Percentiles rank a stretch among this genome's conserved stretches.
phyloP scores from a whole-genome alignment of 1,139 yeast genomes.

The Blastobotrys serpentis region DNA sequence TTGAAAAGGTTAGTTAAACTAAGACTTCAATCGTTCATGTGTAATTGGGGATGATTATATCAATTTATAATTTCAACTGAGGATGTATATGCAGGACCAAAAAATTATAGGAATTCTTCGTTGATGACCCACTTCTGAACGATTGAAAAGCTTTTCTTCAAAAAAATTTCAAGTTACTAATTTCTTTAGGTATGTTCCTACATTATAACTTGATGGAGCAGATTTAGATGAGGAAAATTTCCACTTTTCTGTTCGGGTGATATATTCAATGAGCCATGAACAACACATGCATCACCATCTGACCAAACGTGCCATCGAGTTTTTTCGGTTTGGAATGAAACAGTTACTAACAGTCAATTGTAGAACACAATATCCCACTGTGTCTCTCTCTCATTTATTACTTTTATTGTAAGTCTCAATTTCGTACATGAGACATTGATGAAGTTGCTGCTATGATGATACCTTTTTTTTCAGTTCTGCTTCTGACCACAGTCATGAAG shows the following conservation, averaged over 20 bases:
- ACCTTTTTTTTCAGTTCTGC: slow-evolving; percentile 77
- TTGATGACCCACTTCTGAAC: slow-evolving; percentile 48
- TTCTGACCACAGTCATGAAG: slow-evolving; percentile 78
- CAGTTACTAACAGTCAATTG: slow-evolving; percentile 6
- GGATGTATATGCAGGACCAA: slow-evolving; percentile 70
- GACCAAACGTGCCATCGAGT: slow-evolving; percentile 38
- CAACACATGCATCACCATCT: slow-evolving; percentile 92
- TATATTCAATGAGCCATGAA: slow-evolving; percentile 51
- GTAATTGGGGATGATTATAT: slow-evolving; percentile 35
- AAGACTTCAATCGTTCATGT: background rate
- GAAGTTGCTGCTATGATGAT: slow-evolving; percentile 53
- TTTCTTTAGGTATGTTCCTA: slow-evolving; percentile 11
- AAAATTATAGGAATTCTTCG: slow-evolving; percentile 60
- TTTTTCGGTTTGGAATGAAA: background rate
- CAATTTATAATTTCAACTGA: slow-evolving; percentile 42
- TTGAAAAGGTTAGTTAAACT: background rate
- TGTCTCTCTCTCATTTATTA: background rate
- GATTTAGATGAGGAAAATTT: slow-evolving; percentile 18
- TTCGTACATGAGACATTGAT: background rate
- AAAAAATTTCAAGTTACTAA: slow-evolving; percentile 10
- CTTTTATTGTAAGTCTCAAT: background rate
- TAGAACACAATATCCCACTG: background rate
- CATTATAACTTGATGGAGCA: slow-evolving; percentile 11
- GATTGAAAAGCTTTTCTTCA: background rate
- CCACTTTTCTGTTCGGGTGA: slow-evolving; percentile 57